Percentiles rank a stretch among this genome's conserved stretches.
These are phyloP conservation scores for Talaromyces sp. DNA, from an alignment of 2,329 filamentous ascomycete genomes.

Conservation along the genomic window DNA sequence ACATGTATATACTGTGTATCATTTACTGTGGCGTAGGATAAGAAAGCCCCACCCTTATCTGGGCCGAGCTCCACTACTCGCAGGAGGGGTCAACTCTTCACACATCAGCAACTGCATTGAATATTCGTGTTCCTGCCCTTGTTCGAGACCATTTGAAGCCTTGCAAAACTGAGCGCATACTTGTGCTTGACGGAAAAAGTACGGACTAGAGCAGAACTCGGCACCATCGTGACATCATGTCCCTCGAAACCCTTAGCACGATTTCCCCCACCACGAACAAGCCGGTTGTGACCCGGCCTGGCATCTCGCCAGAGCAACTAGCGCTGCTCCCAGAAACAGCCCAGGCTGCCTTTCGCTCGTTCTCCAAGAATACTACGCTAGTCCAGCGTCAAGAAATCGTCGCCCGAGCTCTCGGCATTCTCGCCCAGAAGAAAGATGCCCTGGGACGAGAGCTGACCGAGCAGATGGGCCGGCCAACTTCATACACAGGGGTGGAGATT, in stretches of 20 bases:
- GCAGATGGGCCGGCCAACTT: conserved; percentile 92
- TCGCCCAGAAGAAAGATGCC: conserved; percentile 68
- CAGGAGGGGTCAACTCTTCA: neutral
- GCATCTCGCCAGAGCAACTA: conserved; percentile 65
- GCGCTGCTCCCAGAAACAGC: conserved; percentile 66
- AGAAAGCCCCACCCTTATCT: neutral
- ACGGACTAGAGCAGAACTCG: neutral
- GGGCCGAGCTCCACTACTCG: neutral
- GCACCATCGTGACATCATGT: conserved; percentile 30
- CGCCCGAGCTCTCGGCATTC: conserved; percentile 67
- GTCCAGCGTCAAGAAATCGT: conserved; percentile 74
- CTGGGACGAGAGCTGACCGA: conserved; percentile 80
- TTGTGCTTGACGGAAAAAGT: neutral
- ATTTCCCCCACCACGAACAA: conserved; percentile 89
- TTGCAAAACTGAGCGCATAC: neutral
- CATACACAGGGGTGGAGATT: conserved; percentile 78
- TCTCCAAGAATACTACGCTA: conserved; percentile 71
- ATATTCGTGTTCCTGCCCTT: neutral
- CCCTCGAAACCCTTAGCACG: conserved; percentile 60
- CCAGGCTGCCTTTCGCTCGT: conserved; percentile 69
- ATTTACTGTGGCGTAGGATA: neutral
- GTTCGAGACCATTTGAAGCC: neutral
- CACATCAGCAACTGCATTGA: neutral
- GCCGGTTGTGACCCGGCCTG: conserved; percentile 72
- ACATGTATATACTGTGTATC: neutral